These are phyloP conservation scores for Pyracantha coccinea DNA, from an alignment of 331 rosid species.

Conservation along the genomic window DNA sequence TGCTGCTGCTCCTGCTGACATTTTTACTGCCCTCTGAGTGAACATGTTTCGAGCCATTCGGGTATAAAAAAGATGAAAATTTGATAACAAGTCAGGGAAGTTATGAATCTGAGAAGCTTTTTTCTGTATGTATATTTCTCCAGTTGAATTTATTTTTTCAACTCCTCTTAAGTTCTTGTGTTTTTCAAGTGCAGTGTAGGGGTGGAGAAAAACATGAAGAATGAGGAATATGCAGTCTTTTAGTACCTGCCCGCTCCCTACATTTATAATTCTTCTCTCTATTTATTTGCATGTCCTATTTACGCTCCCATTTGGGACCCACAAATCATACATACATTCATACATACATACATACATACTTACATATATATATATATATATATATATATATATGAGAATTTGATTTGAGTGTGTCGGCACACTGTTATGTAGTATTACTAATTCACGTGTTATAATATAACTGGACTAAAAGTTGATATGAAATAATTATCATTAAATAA, in stretches of 20 bases:
- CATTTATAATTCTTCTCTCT: conserved; percentile 15
- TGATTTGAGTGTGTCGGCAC: too few species aligned
- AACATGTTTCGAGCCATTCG: conserved; percentile 32
- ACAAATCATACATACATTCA: not conserved
- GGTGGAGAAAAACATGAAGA: not conserved
- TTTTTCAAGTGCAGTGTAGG: conserved; percentile 5
- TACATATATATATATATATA: too few species aligned
- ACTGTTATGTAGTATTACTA: too few species aligned
- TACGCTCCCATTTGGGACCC: not conserved
- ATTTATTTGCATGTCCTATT: not conserved
- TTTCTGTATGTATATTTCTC: not conserved
- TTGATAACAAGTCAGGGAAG: not conserved
- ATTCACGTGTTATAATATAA: too few species aligned
- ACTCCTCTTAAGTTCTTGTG: not conserved
- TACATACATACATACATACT: too few species aligned
- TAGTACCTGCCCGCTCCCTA: not conserved
- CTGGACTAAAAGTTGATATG: too few species aligned
- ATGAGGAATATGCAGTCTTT: too few species aligned
- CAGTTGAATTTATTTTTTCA: not conserved
- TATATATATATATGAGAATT: too few species aligned
- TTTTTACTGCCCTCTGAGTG: conserved; percentile 17
- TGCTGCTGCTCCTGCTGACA: conserved; percentile 4
- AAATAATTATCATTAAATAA: too few species aligned
- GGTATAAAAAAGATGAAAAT: not conserved
- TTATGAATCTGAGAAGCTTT: not conserved